Evolutionary conservation across 495 filamentous ascomycete genomes (phyloP), one percentile per base, ranked within the genome.

Genomic region (Annulohypoxylon moriforme): DNA sequence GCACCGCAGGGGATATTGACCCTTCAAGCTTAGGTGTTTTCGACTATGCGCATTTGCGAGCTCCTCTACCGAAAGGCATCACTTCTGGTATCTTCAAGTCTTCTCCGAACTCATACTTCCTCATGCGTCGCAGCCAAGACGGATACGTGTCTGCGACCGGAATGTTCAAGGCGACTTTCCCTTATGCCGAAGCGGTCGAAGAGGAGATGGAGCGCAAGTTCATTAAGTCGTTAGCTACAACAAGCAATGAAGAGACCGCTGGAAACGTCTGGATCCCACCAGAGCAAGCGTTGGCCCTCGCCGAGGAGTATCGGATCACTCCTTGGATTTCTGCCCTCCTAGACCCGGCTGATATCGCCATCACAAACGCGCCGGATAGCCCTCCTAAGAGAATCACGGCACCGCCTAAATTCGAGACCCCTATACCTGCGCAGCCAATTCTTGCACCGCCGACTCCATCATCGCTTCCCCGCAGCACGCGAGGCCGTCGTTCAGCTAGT

Each of bases 121-220:
- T 99, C 69, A 99, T 99, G 96, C 89, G 96, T 78, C 92, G 96
- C 65, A 97, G 94, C 83, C 90, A 89, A 77, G 96, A 99, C 82
- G 96, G 96, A 40, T 98, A 85, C 76, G 89, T 99, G 40, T 97
- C 94, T 74, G 94, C 96, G 5, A 98, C 96, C 58, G 96, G 96
- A 77, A 98, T 99, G 96, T 99, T 98, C 86, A 99, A 98, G 82
- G 96, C 96, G 62, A 93, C 95, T 5, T 99, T 98, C 79, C 96
- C 96, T 3, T 98, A 94, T 86, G 94, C 96, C 13, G 90, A 91
- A 64, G 81, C 87, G 31, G 87, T 89, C 6, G 96, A 99, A 77
- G 96, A 99, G 80, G 89, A 91, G 68, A 83, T 82, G 7, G 96
- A 99, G 85, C 91, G 94, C 68, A 92, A 90, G 69, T 95, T 93